Evolutionary conservation across 2,329 filamentous ascomycete species (phyloP).

Genomic region (Cladosporium sp.): DNA sequence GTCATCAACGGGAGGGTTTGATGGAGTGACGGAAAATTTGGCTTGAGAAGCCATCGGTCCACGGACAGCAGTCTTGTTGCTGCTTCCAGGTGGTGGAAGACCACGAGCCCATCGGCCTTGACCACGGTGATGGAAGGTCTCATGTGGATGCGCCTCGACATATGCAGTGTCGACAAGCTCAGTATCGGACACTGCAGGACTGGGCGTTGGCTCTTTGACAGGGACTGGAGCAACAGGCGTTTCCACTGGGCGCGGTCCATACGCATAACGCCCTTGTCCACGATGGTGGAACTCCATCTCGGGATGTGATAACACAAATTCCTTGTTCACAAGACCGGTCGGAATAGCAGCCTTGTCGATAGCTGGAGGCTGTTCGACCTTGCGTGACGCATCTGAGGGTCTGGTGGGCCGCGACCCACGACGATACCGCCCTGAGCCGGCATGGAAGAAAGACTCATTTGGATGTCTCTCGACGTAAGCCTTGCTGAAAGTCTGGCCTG

Average conservation of each 20-base stretch:
- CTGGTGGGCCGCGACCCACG: slow-evolving; percentile 26
- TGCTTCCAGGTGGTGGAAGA: slow-evolving; percentile 31
- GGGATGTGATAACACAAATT: slow-evolving; percentile 31
- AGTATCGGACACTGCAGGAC: slow-evolving; percentile 3
- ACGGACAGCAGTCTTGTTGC: slow-evolving; percentile 35
- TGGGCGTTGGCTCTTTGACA: slow-evolving; percentile 4
- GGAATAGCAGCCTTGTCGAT: slow-evolving; percentile 5
- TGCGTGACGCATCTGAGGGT: background rate
- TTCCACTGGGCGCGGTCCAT: slow-evolving; percentile 25
- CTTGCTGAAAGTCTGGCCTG: slow-evolving; percentile 31
- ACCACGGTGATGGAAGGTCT: slow-evolving; percentile 35
- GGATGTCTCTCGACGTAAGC: slow-evolving; percentile 32
- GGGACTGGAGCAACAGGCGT: slow-evolving; percentile 13
- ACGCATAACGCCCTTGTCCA: slow-evolving; percentile 34
- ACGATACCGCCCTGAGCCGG: slow-evolving; percentile 34
- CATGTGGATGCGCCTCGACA: slow-evolving; percentile 32
- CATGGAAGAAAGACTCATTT: slow-evolving; percentile 34
- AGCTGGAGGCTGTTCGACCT: background rate
- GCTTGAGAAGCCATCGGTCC: slow-evolving; percentile 27
- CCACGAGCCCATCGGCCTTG: slow-evolving; percentile 37
- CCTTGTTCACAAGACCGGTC: slow-evolving; percentile 26
- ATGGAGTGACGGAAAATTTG: slow-evolving; percentile 13
- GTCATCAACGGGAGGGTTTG: slow-evolving; percentile 2
- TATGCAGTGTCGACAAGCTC: slow-evolving; percentile 31
- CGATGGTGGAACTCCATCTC: slow-evolving; percentile 33